Base-by-base conservation (phyloP, 441 rosid genomes). In the Euphorbia neoarborescens region DNA sequence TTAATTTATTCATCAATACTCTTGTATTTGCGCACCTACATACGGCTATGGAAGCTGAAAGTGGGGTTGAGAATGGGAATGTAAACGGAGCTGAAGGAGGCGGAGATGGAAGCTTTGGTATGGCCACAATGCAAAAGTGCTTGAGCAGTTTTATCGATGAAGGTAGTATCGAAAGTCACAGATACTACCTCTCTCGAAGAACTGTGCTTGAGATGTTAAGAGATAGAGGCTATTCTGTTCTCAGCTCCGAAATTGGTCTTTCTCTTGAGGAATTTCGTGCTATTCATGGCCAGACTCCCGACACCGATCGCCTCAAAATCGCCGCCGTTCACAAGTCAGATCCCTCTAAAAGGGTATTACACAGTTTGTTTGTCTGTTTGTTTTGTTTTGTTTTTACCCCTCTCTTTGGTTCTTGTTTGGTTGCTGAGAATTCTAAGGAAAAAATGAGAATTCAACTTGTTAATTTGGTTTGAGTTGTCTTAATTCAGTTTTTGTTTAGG, bases 191-290 rank as follows among this genome's bases (percentile, higher is more conserved):
- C 24, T 79, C 97, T 1, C 81, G 96, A 9, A 80, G 82, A 70
- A 90, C 91, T 35, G 82, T 82, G 13, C 81, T 94, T 62, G 96
- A 87, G 87, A 94, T 94, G 97, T 83, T 94, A 48, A 81, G 73
- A 58, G 99, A 94, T 74, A 82, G 99, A 79, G 99, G 96, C 60
- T 94, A 86, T 61, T 77, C 80, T 34, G 86, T 88, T n/a, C 80
- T 93, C 66, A 11, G 25, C 75, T 78, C 91, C 24, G 97, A 91
- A 56, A 83, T 88, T 73, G 72, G 79, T 53, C 81, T 84, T 61
- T 79, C 99, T 28, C 86, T 94, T 22, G 79, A 86, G 3, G 87
- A 87, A 22, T 94, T 91, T 79, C 87, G 92, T 19, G 75, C 82
- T 50, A 66, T 77, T 68, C 72, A 89, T 76, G 90, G 89, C 64